Conservation (phyloP, 371 early-diverging fungal genomes). For the Smittium mucronatum region DNA sequence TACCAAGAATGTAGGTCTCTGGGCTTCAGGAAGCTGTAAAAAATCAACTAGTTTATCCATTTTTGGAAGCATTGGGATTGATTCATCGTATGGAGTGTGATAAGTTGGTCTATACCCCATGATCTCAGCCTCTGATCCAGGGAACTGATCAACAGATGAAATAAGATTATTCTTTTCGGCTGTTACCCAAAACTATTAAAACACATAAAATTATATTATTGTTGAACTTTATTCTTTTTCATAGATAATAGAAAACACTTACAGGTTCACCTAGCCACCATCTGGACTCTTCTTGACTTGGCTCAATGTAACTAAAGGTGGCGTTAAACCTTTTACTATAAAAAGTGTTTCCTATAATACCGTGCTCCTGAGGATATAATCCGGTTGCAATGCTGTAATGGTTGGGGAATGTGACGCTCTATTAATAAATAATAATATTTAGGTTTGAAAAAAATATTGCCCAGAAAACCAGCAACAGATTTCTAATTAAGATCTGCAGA, state of each 20-base stretch:
- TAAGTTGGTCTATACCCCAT: slow-evolving; percentile 47
- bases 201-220: too few relatives aligned
- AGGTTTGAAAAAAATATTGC: too few relatives aligned
- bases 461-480: background rate
- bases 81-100: slow-evolving; percentile 39
- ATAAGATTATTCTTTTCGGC: slow-evolving; percentile 49
- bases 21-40: slow-evolving; percentile 53
- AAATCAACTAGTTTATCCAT: slow-evolving; percentile 51
- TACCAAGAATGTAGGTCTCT: slow-evolving; percentile 62
- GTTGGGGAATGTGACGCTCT: slow-evolving; percentile 69
- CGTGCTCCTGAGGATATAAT: slow-evolving; percentile 79
- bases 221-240: too few relatives aligned
- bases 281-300: slow-evolving; percentile 33
- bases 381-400: slow-evolving; percentile 89
- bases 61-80: slow-evolving; percentile 38
- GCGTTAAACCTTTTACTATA: slow-evolving; percentile 59
- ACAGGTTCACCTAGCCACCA: slow-evolving; percentile 92
- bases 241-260: too few relatives aligned
- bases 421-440: background rate
- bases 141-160: slow-evolving; percentile 77
- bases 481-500: background rate
- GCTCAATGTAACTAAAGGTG: slow-evolving; percentile 61
- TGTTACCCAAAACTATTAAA: slow-evolving; percentile 89
- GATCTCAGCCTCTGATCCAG: slow-evolving; percentile 58
- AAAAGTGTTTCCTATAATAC: slow-evolving; percentile 83